Evolutionary conservation across 768 basidiomycete species (phyloP), one percentile per base, ranked within the genome.

Genomic region (Serpula lacrymans): DNA sequence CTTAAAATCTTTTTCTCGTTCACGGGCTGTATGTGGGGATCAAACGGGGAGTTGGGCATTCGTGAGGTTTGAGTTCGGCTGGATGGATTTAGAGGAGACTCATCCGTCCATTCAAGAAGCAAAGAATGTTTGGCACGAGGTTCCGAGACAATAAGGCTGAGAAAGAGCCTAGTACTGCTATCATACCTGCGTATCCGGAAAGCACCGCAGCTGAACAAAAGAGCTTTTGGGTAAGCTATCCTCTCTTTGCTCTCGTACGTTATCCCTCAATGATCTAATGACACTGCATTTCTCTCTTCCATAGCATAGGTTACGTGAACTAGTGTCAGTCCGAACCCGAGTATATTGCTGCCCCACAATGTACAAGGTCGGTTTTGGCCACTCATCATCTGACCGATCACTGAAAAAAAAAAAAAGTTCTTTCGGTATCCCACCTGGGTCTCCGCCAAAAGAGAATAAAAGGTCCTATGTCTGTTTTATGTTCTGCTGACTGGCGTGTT

Each of bases 351-450:
- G 14, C 14, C 31, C 31, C 20, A 18, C 31, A 33, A 33, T 14
- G 31, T 33, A 33, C 31, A 33, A 33, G 31, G 31, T 33, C 31
- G 31, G 31, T n/a, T 14, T 33, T 33, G 14, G 31, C 31, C 39
- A 32, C 26, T 31, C 26, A 32, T 29, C 27, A 38, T 38, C 37
- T 38, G 22, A 38, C 24, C 37, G 24, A 25, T 33, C 31, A 38
- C 37, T 38, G 20, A 9, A 20, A 38, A 23, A 10, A 26, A 23
- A 24, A 14, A 14, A 33, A 33, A 14, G 6, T 33, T 33, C 20
- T 33, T 33, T 33, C n/a, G 6, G 20, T 18, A 6, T 33, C 31
- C n/a, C n/a, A n/a, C n/a, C n/a, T n/a, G n/a, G n/a, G n/a, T n/a
- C n/a, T n/a, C 6, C 31, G 6, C 31, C 6, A 18, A 33, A 33